Conservation (phyloP, 495 filamentous ascomycete genomes). For the Podospora pseudopauciseta region DNA sequence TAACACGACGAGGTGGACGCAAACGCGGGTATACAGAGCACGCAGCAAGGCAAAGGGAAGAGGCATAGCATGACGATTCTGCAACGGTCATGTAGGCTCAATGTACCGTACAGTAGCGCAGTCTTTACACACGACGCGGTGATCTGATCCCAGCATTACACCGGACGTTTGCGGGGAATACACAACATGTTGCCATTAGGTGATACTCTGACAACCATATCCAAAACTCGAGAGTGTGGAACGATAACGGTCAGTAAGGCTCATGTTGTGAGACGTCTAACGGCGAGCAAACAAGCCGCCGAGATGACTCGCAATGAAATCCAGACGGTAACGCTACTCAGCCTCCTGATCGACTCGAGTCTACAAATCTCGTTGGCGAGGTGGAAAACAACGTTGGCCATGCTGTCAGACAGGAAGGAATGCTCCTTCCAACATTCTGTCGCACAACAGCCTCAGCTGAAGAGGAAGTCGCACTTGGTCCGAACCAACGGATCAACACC, state of each 20-base stretch:
- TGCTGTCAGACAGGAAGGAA: not conserved
- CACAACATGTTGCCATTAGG: not conserved
- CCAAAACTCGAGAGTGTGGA: not conserved
- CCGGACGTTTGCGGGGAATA: not conserved
- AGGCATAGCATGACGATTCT: not conserved
- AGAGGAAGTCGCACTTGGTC: not conserved
- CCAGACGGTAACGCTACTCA: not conserved
- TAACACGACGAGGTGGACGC: not conserved
- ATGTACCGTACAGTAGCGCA: not conserved
- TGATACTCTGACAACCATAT: not conserved
- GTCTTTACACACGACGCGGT: not conserved
- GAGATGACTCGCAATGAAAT: not conserved
- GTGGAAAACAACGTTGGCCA: not conserved
- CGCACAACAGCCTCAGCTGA: not conserved
- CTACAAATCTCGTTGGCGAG: not conserved
- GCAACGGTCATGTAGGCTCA: not conserved
- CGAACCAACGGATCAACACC: not conserved
- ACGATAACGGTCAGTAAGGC: not conserved
- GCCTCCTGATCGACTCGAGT: not conserved
- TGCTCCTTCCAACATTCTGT: not conserved
- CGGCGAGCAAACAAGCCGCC: not conserved
- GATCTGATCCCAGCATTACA: not conserved
- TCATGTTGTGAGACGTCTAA: not conserved
- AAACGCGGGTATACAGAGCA: not conserved
- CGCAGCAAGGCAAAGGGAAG: conserved; percentile 1